Conservation (phyloP, 768 basidiomycete genomes). For the Leucosporidium yakuticum region DNA sequence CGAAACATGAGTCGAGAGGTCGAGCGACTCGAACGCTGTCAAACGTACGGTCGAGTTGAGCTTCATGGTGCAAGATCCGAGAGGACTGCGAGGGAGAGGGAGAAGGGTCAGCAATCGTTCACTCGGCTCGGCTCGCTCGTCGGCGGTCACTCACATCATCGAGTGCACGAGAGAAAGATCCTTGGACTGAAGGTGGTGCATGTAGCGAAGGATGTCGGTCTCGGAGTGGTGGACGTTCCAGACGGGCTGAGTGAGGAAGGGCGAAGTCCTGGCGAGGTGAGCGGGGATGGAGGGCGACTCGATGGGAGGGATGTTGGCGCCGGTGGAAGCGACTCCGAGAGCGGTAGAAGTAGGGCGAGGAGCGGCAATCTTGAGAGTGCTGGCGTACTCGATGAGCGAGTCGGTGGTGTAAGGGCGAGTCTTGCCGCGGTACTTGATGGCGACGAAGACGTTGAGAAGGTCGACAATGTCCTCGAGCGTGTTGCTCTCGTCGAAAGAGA, state of each 20-base stretch:
- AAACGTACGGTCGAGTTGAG: slow-evolving; percentile 69
- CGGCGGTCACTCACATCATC: slow-evolving; percentile 61
- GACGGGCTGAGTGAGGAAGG: slow-evolving; percentile 75
- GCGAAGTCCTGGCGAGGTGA: slow-evolving; percentile 52
- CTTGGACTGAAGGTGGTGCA: slow-evolving; percentile 86
- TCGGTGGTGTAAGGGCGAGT: slow-evolving; percentile 34
- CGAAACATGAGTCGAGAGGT: no score
- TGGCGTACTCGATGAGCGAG: slow-evolving; percentile 40
- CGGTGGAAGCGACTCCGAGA: slow-evolving; percentile 51
- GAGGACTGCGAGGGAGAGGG: slow-evolving; percentile 28
- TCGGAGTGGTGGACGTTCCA: slow-evolving; percentile 98
- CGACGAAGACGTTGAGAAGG: slow-evolving; percentile 74
- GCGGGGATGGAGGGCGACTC: slow-evolving; percentile 48
- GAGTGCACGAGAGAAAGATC: slow-evolving; percentile 90
- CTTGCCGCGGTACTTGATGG: slow-evolving; percentile 46
- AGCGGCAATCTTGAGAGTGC: slow-evolving; percentile 48
- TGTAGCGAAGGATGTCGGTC: slow-evolving; percentile 93
- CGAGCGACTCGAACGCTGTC: not conserved
- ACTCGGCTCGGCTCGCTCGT: not conserved
- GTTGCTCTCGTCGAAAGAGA: slow-evolving; percentile 89
- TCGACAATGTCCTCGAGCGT: slow-evolving; percentile 65
- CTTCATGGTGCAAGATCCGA: slow-evolving; percentile 42
- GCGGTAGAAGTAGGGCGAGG: slow-evolving; percentile 41
- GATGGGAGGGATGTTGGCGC: slow-evolving; percentile 38
- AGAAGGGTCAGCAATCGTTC: not conserved